These are phyloP conservation scores for Diutina mesorugosa DNA, from an alignment of 1,139 yeast species.

Conservation along the genomic window DNA sequence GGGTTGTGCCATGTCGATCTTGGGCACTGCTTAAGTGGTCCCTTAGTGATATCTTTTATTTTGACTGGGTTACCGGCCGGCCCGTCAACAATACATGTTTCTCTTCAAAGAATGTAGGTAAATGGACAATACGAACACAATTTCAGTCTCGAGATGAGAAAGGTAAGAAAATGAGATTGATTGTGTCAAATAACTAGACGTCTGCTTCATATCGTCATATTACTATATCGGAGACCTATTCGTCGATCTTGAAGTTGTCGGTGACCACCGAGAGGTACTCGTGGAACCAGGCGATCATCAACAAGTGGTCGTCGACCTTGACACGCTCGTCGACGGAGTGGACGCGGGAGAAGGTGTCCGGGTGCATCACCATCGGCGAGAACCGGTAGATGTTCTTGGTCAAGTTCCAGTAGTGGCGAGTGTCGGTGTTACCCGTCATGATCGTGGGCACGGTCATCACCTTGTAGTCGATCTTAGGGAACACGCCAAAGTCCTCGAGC, in stretches of 20 bases:
- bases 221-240: too few relatives aligned
- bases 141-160: too few relatives aligned
- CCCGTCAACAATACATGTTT: neutral
- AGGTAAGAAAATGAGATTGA: too few relatives aligned
- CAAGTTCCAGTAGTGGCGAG: constrained; percentile 2
- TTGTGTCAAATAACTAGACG: too few relatives aligned
- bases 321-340: constrained; percentile 32
- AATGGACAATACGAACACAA: neutral
- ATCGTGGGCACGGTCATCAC: neutral
- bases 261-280: constrained; percentile 18
- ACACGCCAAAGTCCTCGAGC: constrained; percentile 16
- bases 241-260: neutral
- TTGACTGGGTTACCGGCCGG: neutral
- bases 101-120: neutral
- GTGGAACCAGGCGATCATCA: constrained; percentile 28
- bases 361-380: constrained; percentile 16
- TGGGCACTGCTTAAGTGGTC: neutral
- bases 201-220: too few relatives aligned
- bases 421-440: constrained; percentile 2
- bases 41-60: neutral
- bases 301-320: constrained; percentile 25
- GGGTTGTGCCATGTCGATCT: neutral
- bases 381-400: constrained; percentile 2
- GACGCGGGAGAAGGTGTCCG: constrained; percentile 14
- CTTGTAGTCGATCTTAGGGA: neutral